Conservation (phyloP, 768 basidiomycete species). For the Leccinum subgranulosum region DNA sequence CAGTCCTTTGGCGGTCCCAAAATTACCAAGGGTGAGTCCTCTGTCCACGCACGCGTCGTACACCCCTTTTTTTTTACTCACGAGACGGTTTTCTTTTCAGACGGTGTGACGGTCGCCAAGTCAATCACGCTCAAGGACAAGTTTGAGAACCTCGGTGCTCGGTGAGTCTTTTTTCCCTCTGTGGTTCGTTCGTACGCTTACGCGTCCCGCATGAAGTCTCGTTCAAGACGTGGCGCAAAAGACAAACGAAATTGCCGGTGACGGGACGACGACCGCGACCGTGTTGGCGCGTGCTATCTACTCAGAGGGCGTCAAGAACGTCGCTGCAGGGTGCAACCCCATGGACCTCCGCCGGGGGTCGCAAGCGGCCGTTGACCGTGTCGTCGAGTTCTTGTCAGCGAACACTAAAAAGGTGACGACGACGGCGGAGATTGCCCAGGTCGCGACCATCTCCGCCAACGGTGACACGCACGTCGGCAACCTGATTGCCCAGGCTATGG, state of each 20-base stretch:
- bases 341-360: conserved; percentile 99
- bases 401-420: conserved; percentile 96
- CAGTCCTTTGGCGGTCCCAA: conserved; percentile 87
- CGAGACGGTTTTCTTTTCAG: conserved; percentile 35
- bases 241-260: conserved; percentile 96
- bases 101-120: conserved; percentile 99
- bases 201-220: conserved; percentile 46
- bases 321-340: conserved; percentile 98
- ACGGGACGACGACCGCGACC: conserved; percentile 97
- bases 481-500: conserved; percentile 98
- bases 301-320: conserved; percentile 98
- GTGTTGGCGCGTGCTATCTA: conserved; percentile 97
- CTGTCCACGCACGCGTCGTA: not conserved
- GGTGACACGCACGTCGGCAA: conserved; percentile 86
- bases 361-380: conserved; percentile 94
- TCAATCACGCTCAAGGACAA: conserved; percentile 93
- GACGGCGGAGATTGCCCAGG: conserved; percentile 95
- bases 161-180: conserved; percentile 47
- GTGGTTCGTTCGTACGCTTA: conserved; percentile 7
- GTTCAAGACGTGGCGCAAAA: conserved; percentile 95
- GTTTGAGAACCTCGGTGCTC: conserved; percentile 98
- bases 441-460: conserved; percentile 90
- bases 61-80: conserved; percentile 1
- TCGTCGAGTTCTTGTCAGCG: conserved; percentile 83
- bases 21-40: conserved; percentile 86